Conservation (phyloP, 1,139 yeast species). For the Hansenula lynferdii region DNA sequence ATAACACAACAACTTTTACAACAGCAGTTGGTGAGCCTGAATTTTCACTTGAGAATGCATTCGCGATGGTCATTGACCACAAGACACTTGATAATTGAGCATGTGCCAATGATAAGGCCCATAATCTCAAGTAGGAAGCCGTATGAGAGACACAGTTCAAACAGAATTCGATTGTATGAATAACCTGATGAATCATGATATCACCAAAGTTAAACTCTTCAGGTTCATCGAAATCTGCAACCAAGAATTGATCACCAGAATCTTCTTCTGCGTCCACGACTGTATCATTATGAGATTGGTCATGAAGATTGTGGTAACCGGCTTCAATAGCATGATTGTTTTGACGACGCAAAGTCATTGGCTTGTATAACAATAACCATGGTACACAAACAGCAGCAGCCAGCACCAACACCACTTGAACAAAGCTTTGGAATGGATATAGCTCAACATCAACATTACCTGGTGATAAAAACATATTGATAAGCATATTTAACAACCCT, state of each 20-base stretch:
- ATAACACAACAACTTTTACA: slow-evolving; percentile 35
- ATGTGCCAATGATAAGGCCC: slow-evolving; percentile 79
- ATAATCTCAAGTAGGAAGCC: slow-evolving; percentile 70
- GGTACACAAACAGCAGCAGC: slow-evolving; percentile 74
- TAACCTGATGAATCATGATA: slow-evolving; percentile 73
- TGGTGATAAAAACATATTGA: slow-evolving; percentile 76
- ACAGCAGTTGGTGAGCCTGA: slow-evolving; percentile 30
- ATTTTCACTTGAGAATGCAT: slow-evolving; percentile 38
- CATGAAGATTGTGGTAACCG: slow-evolving; percentile 28
- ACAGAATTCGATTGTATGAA: slow-evolving; percentile 76
- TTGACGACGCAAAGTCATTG: slow-evolving; percentile 39
- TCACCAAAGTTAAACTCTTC: slow-evolving; percentile 61
- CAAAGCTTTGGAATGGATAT: slow-evolving; percentile 55
- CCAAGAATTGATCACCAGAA: slow-evolving; percentile 21
- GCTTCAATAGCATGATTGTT: slow-evolving; percentile 21
- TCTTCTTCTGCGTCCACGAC: slow-evolving; percentile 26
- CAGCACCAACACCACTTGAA: slow-evolving; percentile 55
- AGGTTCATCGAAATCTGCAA: slow-evolving; percentile 19
- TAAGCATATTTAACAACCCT: slow-evolving; percentile 74
- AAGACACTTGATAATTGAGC: slow-evolving; percentile 72
- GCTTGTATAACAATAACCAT: slow-evolving; percentile 66
- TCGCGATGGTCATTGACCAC: slow-evolving; percentile 75
- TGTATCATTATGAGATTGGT: slow-evolving; percentile 36
- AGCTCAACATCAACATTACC: slow-evolving; percentile 66
- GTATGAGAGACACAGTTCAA: slow-evolving; percentile 77